Conservation (phyloP, 495 filamentous ascomycete genomes). For the Rostrohypoxylon terebratum region DNA sequence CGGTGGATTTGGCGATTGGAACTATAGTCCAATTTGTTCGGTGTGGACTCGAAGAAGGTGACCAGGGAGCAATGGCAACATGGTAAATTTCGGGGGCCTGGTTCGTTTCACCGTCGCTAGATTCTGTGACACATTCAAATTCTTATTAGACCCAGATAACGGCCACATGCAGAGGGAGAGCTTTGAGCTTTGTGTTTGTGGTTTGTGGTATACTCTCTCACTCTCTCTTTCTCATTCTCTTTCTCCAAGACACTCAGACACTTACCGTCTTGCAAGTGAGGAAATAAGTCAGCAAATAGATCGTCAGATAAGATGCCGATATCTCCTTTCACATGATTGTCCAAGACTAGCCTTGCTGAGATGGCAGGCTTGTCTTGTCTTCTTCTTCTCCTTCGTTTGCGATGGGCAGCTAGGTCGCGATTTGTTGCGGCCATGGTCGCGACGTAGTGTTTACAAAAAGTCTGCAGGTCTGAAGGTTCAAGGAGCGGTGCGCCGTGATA, state of each 20-base stretch:
- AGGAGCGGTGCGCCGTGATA: slow-evolving; percentile 26
- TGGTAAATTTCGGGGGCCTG: slow-evolving; percentile 61
- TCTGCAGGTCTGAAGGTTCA: slow-evolving; percentile 6
- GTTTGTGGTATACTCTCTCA: slow-evolving; percentile 1
- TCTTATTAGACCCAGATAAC: slow-evolving; percentile 24
- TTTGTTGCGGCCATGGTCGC: slow-evolving; percentile 46
- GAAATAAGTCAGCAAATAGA: slow-evolving; percentile 84
- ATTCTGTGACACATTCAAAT: slow-evolving; percentile 35
- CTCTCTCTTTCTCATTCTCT: neutral
- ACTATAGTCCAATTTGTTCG: slow-evolving; percentile 84
- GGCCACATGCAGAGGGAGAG: slow-evolving; percentile 34
- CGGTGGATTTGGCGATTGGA: slow-evolving; percentile 72
- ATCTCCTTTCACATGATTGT: slow-evolving; percentile 88
- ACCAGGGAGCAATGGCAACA: slow-evolving; percentile 85
- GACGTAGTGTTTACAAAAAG: slow-evolving; percentile 22
- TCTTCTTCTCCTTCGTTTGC: slow-evolving; percentile 61
- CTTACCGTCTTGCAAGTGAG: slow-evolving; percentile 60
- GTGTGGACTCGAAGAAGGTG: slow-evolving; percentile 71
- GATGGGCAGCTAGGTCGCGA: slow-evolving; percentile 39
- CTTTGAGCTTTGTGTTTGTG: slow-evolving; percentile 1
- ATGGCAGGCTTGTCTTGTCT: slow-evolving; percentile 67
- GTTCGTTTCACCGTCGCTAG: slow-evolving; percentile 49
- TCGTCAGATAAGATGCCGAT: slow-evolving; percentile 88
- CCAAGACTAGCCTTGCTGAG: slow-evolving; percentile 72
- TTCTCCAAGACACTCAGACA: slow-evolving; percentile 6